phyloP scores from a whole-genome alignment of 2,329 filamentous ascomycete species.

The Aspergillus glaucus region DNA sequence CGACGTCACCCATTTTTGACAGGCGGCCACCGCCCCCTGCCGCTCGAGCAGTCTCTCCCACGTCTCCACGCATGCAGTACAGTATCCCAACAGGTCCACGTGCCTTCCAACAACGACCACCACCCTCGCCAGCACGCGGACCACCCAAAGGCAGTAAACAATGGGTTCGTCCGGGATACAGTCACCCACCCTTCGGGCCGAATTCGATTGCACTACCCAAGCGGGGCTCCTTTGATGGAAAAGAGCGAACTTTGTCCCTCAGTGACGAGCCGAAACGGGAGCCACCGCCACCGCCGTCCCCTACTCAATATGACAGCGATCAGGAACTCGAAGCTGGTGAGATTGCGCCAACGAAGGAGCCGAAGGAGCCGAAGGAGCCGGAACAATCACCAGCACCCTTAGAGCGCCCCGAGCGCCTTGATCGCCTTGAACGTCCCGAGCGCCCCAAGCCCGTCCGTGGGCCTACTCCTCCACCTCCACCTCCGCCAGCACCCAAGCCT shows the following conservation, averaged over 20 bases:
- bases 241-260: constrained; percentile 13
- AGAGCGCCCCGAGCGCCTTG: neutral
- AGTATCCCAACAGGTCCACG: constrained; percentile 38
- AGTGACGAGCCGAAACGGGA: constrained; percentile 16
- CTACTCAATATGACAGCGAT: constrained; percentile 6
- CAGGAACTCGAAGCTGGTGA: constrained; percentile 11
- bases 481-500: neutral
- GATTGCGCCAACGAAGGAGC: constrained; percentile 8
- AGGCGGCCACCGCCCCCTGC: constrained; percentile 17
- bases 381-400: constrained; percentile 2
- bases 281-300: constrained; percentile 1
- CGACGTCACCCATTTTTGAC: constrained; percentile 21
- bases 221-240: constrained; percentile 27
- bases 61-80: constrained; percentile 31
- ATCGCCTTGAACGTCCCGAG: too few relatives aligned
- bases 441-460: neutral
- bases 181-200: constrained; percentile 16
- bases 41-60: constrained; percentile 25
- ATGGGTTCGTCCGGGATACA: constrained; percentile 35
- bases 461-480: neutral
- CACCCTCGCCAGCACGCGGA: constrained; percentile 24
- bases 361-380: constrained; percentile 6
- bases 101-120: constrained; percentile 30
- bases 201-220: constrained; percentile 17
- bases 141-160: constrained; percentile 32